phyloP scores from a whole-genome alignment of 805 yeast genomes.

The Candida montana region DNA sequence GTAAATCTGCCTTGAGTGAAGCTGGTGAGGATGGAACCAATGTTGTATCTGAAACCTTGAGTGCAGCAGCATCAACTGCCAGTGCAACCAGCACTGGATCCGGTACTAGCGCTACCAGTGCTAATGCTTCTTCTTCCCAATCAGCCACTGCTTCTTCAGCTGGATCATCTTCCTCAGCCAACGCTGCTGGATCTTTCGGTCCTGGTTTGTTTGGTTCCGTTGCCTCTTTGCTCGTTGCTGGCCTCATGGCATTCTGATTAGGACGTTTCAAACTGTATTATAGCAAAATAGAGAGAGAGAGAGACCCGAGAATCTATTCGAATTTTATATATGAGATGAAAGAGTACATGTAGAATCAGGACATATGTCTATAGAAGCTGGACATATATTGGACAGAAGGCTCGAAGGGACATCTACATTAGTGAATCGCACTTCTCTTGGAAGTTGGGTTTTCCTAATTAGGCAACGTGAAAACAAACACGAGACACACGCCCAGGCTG shows the following conservation, averaged over 20 bases:
- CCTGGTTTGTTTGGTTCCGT: conserved; percentile 29
- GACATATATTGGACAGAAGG: no score
- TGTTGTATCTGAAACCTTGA: conserved; percentile 34
- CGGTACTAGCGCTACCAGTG: conserved; percentile 1
- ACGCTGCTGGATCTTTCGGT: conserved; percentile 19
- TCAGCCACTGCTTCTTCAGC: conserved; percentile 12
- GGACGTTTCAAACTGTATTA: background rate
- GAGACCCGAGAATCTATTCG: background rate
- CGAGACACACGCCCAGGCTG: no score
- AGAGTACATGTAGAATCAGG: no score
- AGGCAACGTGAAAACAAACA: no score
- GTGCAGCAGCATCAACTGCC: conserved; percentile 9
- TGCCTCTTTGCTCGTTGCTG: conserved; percentile 31
- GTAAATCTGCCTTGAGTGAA: conserved; percentile 51
- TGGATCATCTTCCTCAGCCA: conserved; percentile 19
- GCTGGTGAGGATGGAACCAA: conserved; percentile 75
- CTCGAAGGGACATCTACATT: no score
- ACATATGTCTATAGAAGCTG: no score
- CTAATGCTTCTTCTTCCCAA: conserved; percentile 2
- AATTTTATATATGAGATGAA: no score
- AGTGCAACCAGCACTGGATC: conserved; percentile 9
- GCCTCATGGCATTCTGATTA: conserved; percentile 16
- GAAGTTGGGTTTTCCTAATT: no score
- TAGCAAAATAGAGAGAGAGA: background rate
- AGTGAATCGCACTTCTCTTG: no score